Evolutionary conservation across 2,329 filamentous ascomycete genomes (phyloP), one percentile per base, ranked within the genome.

Genomic region (Elsinoe batatas): DNA sequence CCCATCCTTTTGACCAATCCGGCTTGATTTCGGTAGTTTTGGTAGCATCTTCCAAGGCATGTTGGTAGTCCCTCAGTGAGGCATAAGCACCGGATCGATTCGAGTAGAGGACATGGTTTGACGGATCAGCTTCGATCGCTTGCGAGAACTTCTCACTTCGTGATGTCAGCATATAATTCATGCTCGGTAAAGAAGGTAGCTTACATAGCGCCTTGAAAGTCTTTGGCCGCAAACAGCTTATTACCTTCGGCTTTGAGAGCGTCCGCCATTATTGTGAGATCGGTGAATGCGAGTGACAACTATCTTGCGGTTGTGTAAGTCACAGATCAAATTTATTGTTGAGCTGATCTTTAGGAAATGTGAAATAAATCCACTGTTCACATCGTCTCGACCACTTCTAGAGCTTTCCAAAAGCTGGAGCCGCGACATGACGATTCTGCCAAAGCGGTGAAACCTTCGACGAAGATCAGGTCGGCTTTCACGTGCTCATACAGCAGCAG

Each of bases 1-100:
- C 85, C 86, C 89, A 96, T 62, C 93, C 93, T 75, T 97, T 97
- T 58, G 89, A 84, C 93, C 93, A 98, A 77, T 97, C 93, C 11
- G 91, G 87, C 79, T 98, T 97, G 71, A 98, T 77, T 73, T 95
- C 82, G 56, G 87, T 94, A 2, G 89, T 93, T 79, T 96, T 96
- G 68, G 85, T 85, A 57, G 93, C 93, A 78, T 98, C 93, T 60
- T 86, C 79, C 22, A 97, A 76, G 17, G 93, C 93, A 63, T 85
- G 80, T 61, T 87, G 77, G 78, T 87, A 98, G 58, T 97, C 83
- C 71, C 84, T 88, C 72, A 95, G 87, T 54, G 93, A 96, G 43
- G 91, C 88, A 68, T 95, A 83, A 47, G 82, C 80, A 58, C 81
- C 93, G 30, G 93, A 97, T 64, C 93, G 85, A 76, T 98, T 98